Conservation (phyloP, 1,284 basidiomycete genomes). For the Spongiforma sp. region DNA sequence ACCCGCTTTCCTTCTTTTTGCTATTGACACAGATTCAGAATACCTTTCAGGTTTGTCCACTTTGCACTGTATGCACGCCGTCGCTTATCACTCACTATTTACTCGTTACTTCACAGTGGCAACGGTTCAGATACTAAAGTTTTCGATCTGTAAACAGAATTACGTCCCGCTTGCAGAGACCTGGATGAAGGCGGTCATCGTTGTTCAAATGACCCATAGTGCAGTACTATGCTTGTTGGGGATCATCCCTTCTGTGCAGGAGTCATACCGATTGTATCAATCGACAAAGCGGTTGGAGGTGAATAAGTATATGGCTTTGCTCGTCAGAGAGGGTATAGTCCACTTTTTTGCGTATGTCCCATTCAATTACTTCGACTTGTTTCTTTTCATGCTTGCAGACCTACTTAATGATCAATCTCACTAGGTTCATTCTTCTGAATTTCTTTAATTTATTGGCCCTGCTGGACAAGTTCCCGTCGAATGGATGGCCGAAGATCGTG, state of each 20-base stretch:
- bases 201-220: not conserved
- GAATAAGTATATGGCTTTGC: not conserved
- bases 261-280: not conserved
- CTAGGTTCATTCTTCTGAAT: not conserved
- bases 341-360: not conserved
- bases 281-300: not conserved
- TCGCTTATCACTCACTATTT: not conserved
- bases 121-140: too few relatives aligned
- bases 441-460: not conserved
- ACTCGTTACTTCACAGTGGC: not conserved
- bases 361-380: not conserved
- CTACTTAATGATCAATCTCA: not conserved
- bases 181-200: not conserved
- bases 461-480: not conserved
- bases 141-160: not conserved
- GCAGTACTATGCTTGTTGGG: not conserved
- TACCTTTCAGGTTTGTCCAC: not conserved
- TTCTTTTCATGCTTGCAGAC: not conserved
- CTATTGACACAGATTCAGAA: not conserved
- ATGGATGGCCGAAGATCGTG: not conserved
- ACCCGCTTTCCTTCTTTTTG: not conserved
- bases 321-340: not conserved
- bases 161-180: too few relatives aligned
- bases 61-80: not conserved
- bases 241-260: not conserved